phyloP scores from a whole-genome alignment of 352 stramenopile species.

The Phytophthora litchii region DNA sequence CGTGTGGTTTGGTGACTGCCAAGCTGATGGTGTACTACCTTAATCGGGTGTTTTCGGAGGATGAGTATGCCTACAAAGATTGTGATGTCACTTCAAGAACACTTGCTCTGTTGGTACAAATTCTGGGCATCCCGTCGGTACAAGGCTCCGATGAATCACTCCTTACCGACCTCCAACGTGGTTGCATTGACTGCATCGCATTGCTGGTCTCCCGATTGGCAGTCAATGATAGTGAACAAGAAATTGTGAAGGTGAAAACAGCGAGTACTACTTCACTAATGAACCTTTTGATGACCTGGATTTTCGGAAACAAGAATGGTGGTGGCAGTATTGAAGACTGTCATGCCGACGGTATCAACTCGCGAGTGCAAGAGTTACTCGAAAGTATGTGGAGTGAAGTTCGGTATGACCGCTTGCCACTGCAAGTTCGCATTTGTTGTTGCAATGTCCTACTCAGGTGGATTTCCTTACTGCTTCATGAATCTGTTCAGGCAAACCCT shows the following conservation, averaged over 20 bases:
- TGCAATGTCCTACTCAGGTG: constrained; percentile 76
- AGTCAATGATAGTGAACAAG: neutral
- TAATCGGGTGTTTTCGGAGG: constrained; percentile 65
- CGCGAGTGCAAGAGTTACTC: constrained; percentile 19
- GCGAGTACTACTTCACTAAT: constrained; percentile 25
- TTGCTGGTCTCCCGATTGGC: constrained; percentile 45
- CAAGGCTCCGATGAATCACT: constrained; percentile 34
- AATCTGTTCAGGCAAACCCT: neutral
- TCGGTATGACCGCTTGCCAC: constrained; percentile 19
- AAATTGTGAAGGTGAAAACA: neutral
- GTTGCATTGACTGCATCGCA: constrained; percentile 72
- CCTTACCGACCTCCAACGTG: constrained; percentile 68
- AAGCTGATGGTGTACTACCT: constrained; percentile 84
- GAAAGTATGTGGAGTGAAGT: constrained; percentile 18
- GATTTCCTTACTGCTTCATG: constrained; percentile 2
- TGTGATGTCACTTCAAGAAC: constrained; percentile 25
- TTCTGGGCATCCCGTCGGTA: constrained; percentile 50
- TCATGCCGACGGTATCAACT: constrained; percentile 11
- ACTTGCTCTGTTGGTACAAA: constrained; percentile 47
- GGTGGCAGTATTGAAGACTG: constrained; percentile 1
- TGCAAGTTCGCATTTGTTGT: constrained; percentile 65
- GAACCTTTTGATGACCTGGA: constrained; percentile 46
- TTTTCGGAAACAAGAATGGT: constrained; percentile 21
- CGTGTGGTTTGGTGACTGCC: constrained; percentile 54
- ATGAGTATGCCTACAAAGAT: constrained; percentile 32